Evolutionary conservation across 192 early-diverging fungal genomes (phyloP).

Genomic region (Pecoramyces ruminantium): DNA sequence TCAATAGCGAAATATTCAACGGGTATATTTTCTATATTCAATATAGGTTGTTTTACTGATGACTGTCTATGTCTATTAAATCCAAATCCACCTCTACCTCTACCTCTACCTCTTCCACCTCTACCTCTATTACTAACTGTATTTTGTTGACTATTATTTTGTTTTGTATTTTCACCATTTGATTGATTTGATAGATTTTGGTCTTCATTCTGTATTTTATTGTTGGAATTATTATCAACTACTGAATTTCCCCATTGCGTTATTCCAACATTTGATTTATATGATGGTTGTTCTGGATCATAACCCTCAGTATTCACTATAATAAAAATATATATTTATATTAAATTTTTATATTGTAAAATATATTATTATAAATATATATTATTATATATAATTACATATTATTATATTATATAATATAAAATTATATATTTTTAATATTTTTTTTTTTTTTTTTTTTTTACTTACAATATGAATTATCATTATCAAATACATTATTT

Average conservation of each 20-base stretch:
- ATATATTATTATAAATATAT: no score
- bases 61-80: neutral
- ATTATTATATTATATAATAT: no score
- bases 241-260: neutral
- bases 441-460: no score
- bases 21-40: constrained; percentile 59
- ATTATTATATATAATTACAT: no score
- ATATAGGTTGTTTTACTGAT: neutral
- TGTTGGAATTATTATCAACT: neutral
- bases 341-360: no score
- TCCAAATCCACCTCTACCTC: neutral
- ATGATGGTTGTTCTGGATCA: neutral
- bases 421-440: no score
- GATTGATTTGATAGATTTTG: neutral
- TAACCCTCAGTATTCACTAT: neutral
- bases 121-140: neutral
- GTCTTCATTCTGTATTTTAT: neutral
- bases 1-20: constrained; percentile 42
- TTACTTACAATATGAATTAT: neutral
- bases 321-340: no score
- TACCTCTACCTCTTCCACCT: neutral
- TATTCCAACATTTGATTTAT: neutral
- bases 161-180: neutral
- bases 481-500: neutral
- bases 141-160: neutral